phyloP scores from a whole-genome alignment of 2,329 filamentous ascomycete species.

The Diaporthe sp. region DNA sequence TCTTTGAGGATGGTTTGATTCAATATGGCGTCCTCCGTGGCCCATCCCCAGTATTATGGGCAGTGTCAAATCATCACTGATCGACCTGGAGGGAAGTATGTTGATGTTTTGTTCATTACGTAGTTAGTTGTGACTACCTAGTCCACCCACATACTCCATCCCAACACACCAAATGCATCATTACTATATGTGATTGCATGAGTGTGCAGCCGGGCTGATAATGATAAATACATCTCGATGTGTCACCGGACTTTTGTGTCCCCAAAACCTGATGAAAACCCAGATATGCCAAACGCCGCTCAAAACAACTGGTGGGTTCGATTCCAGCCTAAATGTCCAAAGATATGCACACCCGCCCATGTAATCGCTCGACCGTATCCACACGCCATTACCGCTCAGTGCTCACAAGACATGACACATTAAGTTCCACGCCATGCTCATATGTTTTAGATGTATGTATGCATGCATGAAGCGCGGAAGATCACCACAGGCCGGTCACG shows the following conservation, averaged over 20 bases:
- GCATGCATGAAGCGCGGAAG: not conserved
- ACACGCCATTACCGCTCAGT: slow-evolving; percentile 31
- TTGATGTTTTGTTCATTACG: slow-evolving; percentile 27
- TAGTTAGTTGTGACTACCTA: slow-evolving; percentile 20
- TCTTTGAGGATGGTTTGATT: slow-evolving; percentile 69
- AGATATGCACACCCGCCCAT: slow-evolving; percentile 21
- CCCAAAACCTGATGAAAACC: slow-evolving; percentile 9
- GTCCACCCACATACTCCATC: not conserved
- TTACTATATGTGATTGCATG: slow-evolving; percentile 13
- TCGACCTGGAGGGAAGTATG: not conserved
- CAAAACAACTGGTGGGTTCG: slow-evolving; percentile 11
- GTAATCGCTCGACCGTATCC: slow-evolving; percentile 30
- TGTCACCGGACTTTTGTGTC: slow-evolving; percentile 2
- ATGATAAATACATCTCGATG: slow-evolving; percentile 9
- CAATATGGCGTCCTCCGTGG: not conserved
- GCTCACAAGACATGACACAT: slow-evolving; percentile 21
- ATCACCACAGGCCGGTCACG: slow-evolving; percentile 58
- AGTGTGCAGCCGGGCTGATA: slow-evolving; percentile 18
- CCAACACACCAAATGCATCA: slow-evolving; percentile 30
- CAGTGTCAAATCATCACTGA: not conserved
- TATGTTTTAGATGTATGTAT: not conserved
- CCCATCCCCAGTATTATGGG: not conserved
- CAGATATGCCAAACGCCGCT: slow-evolving; percentile 32
- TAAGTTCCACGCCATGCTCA: not conserved
- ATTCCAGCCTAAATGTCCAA: slow-evolving; percentile 15